phyloP scores from a whole-genome alignment of 768 basidiomycete species.

The Gymnopilus dilepis region DNA sequence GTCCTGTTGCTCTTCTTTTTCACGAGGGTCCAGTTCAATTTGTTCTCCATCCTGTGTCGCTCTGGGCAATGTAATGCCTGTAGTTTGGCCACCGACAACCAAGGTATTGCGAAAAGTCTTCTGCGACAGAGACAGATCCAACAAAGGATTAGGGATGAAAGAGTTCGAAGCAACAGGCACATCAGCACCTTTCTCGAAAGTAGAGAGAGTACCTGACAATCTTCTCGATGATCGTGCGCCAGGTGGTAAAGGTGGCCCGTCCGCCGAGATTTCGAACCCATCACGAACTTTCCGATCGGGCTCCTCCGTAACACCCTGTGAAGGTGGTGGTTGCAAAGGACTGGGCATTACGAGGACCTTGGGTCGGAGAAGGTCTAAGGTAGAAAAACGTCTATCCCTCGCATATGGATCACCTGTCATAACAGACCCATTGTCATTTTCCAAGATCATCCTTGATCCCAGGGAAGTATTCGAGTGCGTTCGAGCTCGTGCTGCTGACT shows the following conservation, averaged over 20 bases:
- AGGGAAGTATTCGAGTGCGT: slow-evolving; percentile 69
- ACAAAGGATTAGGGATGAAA: slow-evolving; percentile 79
- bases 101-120: slow-evolving; percentile 86
- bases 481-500: slow-evolving; percentile 58
- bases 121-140: slow-evolving; percentile 77
- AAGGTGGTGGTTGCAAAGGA: slow-evolving; percentile 64
- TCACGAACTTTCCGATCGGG: slow-evolving; percentile 45
- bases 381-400: slow-evolving; percentile 69
- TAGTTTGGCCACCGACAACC: slow-evolving; percentile 68
- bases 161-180: slow-evolving; percentile 61
- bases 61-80: slow-evolving; percentile 63
- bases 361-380: slow-evolving; percentile 81
- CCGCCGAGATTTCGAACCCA: slow-evolving; percentile 67
- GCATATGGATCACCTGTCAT: slow-evolving; percentile 43
- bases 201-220: slow-evolving; percentile 44
- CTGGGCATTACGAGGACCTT: slow-evolving; percentile 96
- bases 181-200: slow-evolving; percentile 27
- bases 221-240: slow-evolving; percentile 67
- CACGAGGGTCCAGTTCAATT: slow-evolving; percentile 50
- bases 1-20: slow-evolving; percentile 42
- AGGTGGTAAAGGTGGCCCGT: slow-evolving; percentile 80
- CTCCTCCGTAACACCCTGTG: slow-evolving; percentile 36
- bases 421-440: slow-evolving; percentile 54
- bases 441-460: slow-evolving; percentile 66
- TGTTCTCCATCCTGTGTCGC: slow-evolving; percentile 84